Base-by-base conservation (phyloP, 345 rosid species). In the Luvunga scandens region DNA sequence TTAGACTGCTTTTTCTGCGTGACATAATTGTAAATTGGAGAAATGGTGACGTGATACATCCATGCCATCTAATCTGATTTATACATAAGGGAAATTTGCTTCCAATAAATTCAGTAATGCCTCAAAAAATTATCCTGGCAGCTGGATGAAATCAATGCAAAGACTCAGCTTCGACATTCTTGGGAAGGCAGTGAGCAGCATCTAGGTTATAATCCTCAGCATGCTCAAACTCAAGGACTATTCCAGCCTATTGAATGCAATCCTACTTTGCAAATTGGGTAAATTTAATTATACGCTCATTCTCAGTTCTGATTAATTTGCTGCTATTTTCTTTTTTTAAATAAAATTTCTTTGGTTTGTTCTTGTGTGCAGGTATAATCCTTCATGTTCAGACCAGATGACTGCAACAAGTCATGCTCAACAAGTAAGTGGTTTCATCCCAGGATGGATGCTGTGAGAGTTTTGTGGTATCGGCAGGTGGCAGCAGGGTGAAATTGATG, bases 221-320 rank as follows among this genome's bases (percentile, higher is more conserved):
- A 94, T 22, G 81, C 88, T 71, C 97, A 92, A 4, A 71, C 94
- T 80, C 92, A 90, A 78, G 97, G 88, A 70, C 73, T 97, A 27
- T 92, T 86, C 84, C 98, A 91, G 77, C 90, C 89, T 75, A 75
- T 96, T 65, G 94, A 91, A 36, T 96, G 99, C 92, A 88, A 96
- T 80, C 98, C 98, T 81, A 92, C 98, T 71, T 85, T 96, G 86
- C 98, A 96, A 79, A 96, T 94, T 24, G 98, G 99, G 99, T 96
- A 88, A 76, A 3, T 31, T 65, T 13, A 28, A 60, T 10, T 34
- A 14, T 45, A 10, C 27, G 22, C n/a, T 48, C 36, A 0, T 36
- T 74, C 38, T 59, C 13, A 61, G 25, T 7, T 3, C 30, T 34
- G 9, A 0, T 4, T 21, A 22, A 28, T 63, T 27, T 31, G 7